phyloP scores from a whole-genome alignment of 306 rosid species.

The Vigna reflexopilosa region DNA sequence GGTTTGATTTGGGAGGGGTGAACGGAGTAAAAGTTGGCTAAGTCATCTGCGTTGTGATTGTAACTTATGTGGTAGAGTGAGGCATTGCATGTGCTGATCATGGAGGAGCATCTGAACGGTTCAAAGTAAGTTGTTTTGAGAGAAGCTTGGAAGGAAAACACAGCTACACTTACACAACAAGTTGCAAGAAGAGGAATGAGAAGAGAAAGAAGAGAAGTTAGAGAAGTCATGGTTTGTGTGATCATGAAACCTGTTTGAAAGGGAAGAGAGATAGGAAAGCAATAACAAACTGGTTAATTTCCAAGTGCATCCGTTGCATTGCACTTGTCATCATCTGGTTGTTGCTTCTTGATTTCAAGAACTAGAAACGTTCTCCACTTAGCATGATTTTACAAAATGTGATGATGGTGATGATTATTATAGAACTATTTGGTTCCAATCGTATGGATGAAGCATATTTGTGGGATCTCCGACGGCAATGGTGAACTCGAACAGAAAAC shows the following conservation, averaged over 20 bases:
- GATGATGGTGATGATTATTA: slow-evolving; percentile 28
- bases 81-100: slow-evolving; percentile 61
- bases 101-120: slow-evolving; percentile 60
- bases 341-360: slow-evolving; percentile 43
- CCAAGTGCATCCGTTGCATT: background rate
- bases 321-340: slow-evolving; percentile 43
- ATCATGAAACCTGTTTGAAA: slow-evolving; percentile 40
- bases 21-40: slow-evolving; percentile 60
- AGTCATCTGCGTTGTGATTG: slow-evolving; percentile 31
- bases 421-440: background rate
- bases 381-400: slow-evolving; percentile 6
- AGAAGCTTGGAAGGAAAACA: slow-evolving; percentile 1
- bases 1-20: slow-evolving; percentile 52
- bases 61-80: slow-evolving; percentile 59
- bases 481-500: slow-evolving; percentile 30
- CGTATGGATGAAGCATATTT: slow-evolving; percentile 20
- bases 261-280: slow-evolving; percentile 4
- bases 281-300: slow-evolving; percentile 6
- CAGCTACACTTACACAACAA: slow-evolving; percentile 17
- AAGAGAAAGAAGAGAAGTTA: slow-evolving; percentile 38
- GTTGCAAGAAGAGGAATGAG: slow-evolving; percentile 47
- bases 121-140: slow-evolving; percentile 28
- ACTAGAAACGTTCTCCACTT: background rate
- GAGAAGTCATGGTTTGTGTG: slow-evolving; percentile 59
- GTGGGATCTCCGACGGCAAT: slow-evolving; percentile 46